These are phyloP conservation scores for Schoenoplectus tabernaemontani DNA, from an alignment of 202 grass and related monocot genomes.

Conservation along the genomic window DNA sequence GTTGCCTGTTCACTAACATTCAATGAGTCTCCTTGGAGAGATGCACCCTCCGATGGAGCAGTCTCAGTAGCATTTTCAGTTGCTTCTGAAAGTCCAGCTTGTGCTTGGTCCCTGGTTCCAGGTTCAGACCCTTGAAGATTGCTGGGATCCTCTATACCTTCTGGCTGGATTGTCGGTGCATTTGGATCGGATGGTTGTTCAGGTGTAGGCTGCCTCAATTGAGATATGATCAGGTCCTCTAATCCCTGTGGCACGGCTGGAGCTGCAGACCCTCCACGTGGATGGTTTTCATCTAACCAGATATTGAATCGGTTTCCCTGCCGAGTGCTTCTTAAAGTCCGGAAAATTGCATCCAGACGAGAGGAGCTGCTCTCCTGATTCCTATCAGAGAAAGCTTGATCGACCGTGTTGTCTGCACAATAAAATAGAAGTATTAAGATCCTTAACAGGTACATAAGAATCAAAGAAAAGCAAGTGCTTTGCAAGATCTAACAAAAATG, in stretches of 20 bases:
- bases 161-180: slow-evolving; percentile 28
- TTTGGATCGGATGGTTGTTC: slow-evolving; percentile 49
- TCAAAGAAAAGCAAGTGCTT: background rate
- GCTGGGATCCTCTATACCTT: slow-evolving; percentile 48
- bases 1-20: slow-evolving; percentile 67
- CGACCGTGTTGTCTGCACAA: slow-evolving; percentile 69
- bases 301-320: slow-evolving; percentile 93
- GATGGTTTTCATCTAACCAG: slow-evolving; percentile 81
- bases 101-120: slow-evolving; percentile 45
- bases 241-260: slow-evolving; percentile 77
- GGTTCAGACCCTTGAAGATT: slow-evolving; percentile 45
- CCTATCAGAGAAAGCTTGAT: slow-evolving; percentile 78
- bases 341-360: slow-evolving; percentile 94
- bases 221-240: slow-evolving; percentile 79
- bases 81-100: slow-evolving; percentile 30
- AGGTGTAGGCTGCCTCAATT: slow-evolving; percentile 57
- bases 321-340: slow-evolving; percentile 65
- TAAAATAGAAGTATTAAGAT: slow-evolving; percentile 19
- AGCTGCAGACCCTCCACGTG: slow-evolving; percentile 48
- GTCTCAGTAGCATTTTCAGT: slow-evolving; percentile 41
- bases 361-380: slow-evolving; percentile 81
- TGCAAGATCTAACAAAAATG: slow-evolving; percentile 7
- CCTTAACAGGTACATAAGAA: background rate
- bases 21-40: slow-evolving; percentile 54
- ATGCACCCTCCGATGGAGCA: slow-evolving; percentile 34